Percentiles rank a stretch among this genome's conserved stretches.
Conservation (phyloP, 106 monocot genomes). For the Vanilla planifolia region DNA sequence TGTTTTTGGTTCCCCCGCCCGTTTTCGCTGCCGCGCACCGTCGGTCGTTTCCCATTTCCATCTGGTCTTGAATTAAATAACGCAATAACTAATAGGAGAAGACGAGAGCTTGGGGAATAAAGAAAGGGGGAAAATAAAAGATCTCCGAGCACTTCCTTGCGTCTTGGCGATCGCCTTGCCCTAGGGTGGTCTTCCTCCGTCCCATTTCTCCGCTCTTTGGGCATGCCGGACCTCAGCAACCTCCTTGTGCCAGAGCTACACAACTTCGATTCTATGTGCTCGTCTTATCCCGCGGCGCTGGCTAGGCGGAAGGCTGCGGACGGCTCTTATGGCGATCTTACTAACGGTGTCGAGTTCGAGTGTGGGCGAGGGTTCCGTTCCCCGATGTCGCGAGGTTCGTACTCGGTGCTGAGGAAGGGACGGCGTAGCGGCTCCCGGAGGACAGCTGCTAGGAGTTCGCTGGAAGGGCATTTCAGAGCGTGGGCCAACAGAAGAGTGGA, state of each 20-base stretch:
- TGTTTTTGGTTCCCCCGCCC: not conserved
- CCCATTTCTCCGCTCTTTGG: not conserved
- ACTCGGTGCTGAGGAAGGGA: constrained; percentile 20
- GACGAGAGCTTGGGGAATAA: not conserved
- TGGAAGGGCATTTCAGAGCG: constrained; percentile 48
- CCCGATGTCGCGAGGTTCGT: constrained; percentile 17
- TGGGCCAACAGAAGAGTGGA: constrained; percentile 58
- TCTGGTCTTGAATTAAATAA: not conserved
- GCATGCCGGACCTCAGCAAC: constrained; percentile 21
- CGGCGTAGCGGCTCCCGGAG: constrained; percentile 12
- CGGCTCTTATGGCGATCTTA: not conserved
- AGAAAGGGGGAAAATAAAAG: not conserved
- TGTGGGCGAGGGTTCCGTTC: constrained; percentile 23
- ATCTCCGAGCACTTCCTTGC: not conserved
- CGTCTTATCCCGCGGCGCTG: not conserved
- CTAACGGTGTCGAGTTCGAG: constrained; percentile 5
- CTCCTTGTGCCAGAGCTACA: not conserved
- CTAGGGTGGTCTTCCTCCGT: constrained; percentile 8
- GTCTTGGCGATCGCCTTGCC: not conserved
- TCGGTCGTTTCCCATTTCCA: not conserved
- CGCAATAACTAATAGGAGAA: not conserved
- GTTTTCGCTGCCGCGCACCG: not conserved
- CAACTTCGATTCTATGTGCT: not conserved
- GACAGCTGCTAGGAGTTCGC: constrained; percentile 15
- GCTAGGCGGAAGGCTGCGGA: too few relatives aligned